Base-by-base conservation (phyloP, 2,329 filamentous ascomycete species). In the Pestalotiopsis sp. region DNA sequence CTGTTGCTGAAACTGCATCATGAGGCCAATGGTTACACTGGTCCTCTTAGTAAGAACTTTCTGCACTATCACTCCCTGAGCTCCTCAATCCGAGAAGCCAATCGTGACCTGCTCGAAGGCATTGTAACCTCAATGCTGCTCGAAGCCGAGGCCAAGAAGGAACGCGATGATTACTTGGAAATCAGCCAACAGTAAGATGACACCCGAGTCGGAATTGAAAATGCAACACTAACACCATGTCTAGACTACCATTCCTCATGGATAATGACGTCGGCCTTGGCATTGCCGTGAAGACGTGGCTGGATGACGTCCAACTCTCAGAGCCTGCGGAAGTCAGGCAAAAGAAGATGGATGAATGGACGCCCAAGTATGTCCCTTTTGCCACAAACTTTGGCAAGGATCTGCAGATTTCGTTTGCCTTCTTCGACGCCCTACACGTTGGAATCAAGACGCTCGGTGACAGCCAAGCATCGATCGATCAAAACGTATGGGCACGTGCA, bases 31-130 rank as follows among this genome's bases (percentile, higher is more conserved):
- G 96, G 96, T 38, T 99, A 98, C 80, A 98, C 95, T 1, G 96
- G 96, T 0, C 95, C 96, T 1, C 86, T 99, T 1, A 97, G 94
- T 84, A 92, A 96, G 80, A 94, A 95, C 73, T 86, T 98, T 66
- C 86, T 99, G 57, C 91, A 90, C 31, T 99, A 95, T 83, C 92
- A 94, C 70, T 95, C 94, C 1, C 86, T 98, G 68, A 90, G 94
- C 56, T 91, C 91, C 2, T 90, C 93, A 56, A 91, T 98, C 27
- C 92, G 95, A 52, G 89, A 92, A 71, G 90, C 91, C 41, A 86
- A 97, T 71, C 90, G 96, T 62, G 94, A 97, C 78, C 82, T 98
- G 45, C 83, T 96, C 14, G 96, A 99, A 80, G 92, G 94, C 57
- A 89, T 95, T 71, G 85, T 95, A 23, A 91, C 91, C 5, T 91